Percentiles rank a stretch among this genome's conserved stretches.
Evolutionary conservation across 169 alveolate genomes (phyloP).

Genomic region (Plasmodium cynomolgi): DNA sequence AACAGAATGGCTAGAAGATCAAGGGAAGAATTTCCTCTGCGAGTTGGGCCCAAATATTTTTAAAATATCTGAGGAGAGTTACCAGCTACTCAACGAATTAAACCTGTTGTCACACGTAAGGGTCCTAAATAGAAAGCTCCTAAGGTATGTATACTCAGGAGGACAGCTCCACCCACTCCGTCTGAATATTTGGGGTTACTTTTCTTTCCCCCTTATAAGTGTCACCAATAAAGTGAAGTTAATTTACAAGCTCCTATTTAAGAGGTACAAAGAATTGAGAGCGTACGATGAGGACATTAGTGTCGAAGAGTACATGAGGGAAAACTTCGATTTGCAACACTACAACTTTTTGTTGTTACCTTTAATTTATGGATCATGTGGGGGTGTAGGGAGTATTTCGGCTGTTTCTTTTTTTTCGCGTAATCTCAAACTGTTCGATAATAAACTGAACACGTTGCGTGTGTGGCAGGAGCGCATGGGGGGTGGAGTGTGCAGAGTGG

Average conservation of each 20-base stretch:
- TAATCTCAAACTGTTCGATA: conserved; percentile 21
- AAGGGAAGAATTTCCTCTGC: background rate
- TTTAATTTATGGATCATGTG: conserved; percentile 60
- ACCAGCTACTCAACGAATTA: conserved; percentile 3
- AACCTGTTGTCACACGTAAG: background rate
- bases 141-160: conserved; percentile 4
- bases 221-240: conserved; percentile 35
- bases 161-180: conserved; percentile 14
- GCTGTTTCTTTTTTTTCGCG: conserved; percentile 61
- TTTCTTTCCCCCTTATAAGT: conserved; percentile 35
- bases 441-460: background rate
- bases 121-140: background rate
- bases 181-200: conserved; percentile 9
- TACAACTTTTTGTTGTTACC: conserved; percentile 35
- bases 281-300: conserved; percentile 22
- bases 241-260: conserved; percentile 21
- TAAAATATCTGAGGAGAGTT: conserved; percentile 41
- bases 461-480: conserved; percentile 2
- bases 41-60: conserved; percentile 58
- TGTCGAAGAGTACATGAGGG: conserved; percentile 33
- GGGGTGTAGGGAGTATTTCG: conserved; percentile 24
- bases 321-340: conserved; percentile 34
- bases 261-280: conserved; percentile 5
- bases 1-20: background rate
- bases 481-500: background rate